phyloP scores from a whole-genome alignment of 2,329 filamentous ascomycete genomes.

The Trichoderma afroharzianum region DNA sequence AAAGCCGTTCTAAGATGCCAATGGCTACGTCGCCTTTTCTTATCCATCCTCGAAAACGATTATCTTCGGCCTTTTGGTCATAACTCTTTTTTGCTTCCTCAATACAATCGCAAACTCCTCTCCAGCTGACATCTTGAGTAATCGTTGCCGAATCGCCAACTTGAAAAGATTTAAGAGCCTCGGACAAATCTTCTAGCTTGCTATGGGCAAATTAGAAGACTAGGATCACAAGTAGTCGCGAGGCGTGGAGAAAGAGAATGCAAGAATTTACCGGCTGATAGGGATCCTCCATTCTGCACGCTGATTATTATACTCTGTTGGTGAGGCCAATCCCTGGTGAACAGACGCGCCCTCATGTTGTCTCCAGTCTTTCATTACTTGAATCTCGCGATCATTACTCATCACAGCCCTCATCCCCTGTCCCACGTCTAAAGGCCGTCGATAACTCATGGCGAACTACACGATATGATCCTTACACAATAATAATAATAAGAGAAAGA shows the following conservation, averaged over 20 bases:
- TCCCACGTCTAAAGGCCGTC: not conserved
- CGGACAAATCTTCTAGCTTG: not conserved
- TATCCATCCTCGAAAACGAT: slow-evolving; percentile 1
- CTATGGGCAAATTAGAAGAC: not conserved
- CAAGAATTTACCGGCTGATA: not conserved
- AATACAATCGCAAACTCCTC: not conserved
- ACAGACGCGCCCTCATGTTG: not conserved
- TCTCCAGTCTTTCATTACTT: slow-evolving; percentile 12
- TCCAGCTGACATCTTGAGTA: not conserved
- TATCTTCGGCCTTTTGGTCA: not conserved
- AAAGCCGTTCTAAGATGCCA: slow-evolving; percentile 6
- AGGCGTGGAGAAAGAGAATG: not conserved
- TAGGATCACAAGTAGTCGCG: not conserved
- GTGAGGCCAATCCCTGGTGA: not conserved
- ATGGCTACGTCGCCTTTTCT: not conserved
- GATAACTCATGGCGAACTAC: not conserved
- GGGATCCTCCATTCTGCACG: slow-evolving; percentile 13
- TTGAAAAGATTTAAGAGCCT: not conserved
- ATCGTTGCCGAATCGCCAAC: not conserved
- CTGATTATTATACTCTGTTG: slow-evolving; percentile 11
- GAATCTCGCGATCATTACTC: not conserved
- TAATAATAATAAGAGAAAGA: not conserved
- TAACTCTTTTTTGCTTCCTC: not conserved
- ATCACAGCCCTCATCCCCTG: slow-evolving; percentile 6
- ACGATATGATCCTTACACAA: not conserved